Conservation (phyloP, 2,329 filamentous ascomycete genomes). For the Clarireedia paspali region DNA sequence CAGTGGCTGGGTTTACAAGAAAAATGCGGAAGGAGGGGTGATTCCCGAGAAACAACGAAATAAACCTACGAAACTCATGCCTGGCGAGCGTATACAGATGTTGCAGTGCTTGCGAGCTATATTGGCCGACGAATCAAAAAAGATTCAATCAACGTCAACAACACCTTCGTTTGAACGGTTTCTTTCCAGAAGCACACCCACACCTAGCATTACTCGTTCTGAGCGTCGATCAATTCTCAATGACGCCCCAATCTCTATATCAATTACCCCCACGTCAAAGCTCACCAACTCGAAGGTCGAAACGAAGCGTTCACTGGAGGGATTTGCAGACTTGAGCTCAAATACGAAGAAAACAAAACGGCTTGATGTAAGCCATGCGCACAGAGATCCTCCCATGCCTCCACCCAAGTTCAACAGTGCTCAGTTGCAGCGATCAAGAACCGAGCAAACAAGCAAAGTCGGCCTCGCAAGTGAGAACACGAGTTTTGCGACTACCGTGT, state of each 20-base stretch:
- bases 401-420: background rate
- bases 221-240: background rate
- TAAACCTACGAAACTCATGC: conserved; percentile 9
- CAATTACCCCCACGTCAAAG: background rate
- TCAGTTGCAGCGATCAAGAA: background rate
- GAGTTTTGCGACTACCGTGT: conserved; percentile 18
- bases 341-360: background rate
- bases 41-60: conserved; percentile 13
- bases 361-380: background rate
- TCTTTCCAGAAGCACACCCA: background rate
- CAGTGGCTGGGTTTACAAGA: conserved; percentile 15
- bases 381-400: background rate
- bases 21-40: conserved; percentile 13
- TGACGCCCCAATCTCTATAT: background rate
- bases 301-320: background rate
- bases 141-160: background rate
- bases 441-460: background rate
- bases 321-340: background rate
- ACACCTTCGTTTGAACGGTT: background rate
- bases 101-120: conserved; percentile 7
- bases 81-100: conserved; percentile 6
- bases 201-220: background rate
- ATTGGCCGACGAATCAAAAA: background rate
- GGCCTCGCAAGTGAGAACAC: conserved; percentile 4
- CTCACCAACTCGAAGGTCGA: background rate